Percentiles rank a stretch among this genome's conserved stretches.
Evolutionary conservation across 768 basidiomycete genomes (phyloP).

Genomic region (Pulveroboletus sp.): DNA sequence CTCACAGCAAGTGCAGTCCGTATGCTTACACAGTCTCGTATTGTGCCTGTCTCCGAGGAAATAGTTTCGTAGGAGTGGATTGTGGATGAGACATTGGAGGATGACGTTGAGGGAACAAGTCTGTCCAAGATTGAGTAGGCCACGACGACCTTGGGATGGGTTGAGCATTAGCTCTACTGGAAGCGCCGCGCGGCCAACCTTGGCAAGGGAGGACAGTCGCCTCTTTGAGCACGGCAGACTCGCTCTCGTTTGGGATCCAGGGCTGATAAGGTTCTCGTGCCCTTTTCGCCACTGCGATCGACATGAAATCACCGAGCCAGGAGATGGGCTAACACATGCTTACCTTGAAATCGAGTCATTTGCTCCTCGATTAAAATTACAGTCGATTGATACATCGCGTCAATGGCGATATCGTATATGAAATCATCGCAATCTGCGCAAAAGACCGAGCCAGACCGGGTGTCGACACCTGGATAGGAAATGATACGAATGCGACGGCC

Average conservation of each 20-base stretch:
- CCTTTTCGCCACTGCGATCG: constrained; percentile 34
- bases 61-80: constrained; percentile 83
- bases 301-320: neutral
- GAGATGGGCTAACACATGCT: neutral
- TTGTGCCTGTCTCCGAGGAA: constrained; percentile 93
- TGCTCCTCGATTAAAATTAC: constrained; percentile 56
- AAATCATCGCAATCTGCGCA: constrained; percentile 75
- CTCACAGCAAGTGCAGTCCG: constrained; percentile 85
- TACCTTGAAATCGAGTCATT: constrained; percentile 50
- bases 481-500: neutral
- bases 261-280: constrained; percentile 43
- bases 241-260: constrained; percentile 45
- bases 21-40: constrained; percentile 56
- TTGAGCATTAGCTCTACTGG: neutral
- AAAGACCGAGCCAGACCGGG: constrained; percentile 67
- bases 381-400: constrained; percentile 40
- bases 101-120: constrained; percentile 94
- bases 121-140: constrained; percentile 83
- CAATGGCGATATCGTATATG: constrained; percentile 55
- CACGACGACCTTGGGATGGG: constrained; percentile 58
- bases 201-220: constrained; percentile 62
- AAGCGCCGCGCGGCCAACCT: constrained; percentile 37
- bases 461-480: constrained; percentile 57
- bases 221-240: constrained; percentile 43
- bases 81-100: constrained; percentile 84